These are phyloP conservation scores for Zalaria obscura DNA, from an alignment of 2,329 filamentous ascomycete genomes.

Conservation along the genomic window DNA sequence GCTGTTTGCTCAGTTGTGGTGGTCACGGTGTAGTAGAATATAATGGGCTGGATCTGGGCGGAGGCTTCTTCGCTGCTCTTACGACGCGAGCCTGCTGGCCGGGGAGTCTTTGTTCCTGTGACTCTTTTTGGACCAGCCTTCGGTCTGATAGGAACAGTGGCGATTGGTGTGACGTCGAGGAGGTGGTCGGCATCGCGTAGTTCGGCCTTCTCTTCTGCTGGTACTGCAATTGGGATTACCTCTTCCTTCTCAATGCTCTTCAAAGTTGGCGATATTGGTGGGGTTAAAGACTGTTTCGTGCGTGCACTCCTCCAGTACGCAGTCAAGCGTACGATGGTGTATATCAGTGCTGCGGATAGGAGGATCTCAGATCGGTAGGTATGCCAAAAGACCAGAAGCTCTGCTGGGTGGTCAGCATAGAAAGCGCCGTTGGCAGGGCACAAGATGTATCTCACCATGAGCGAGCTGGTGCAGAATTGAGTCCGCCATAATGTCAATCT, in stretches of 20 bases:
- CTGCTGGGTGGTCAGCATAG: constrained; percentile 6
- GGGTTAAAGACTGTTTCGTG: constrained; percentile 7
- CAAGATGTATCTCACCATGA: not conserved
- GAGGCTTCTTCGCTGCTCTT: constrained; percentile 3
- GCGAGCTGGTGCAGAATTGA: not conserved
- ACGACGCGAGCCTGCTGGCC: not conserved
- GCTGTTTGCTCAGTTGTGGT: constrained; percentile 67
- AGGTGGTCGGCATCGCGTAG: not conserved
- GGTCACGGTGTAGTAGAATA: constrained; percentile 86
- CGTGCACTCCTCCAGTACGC: constrained; percentile 11
- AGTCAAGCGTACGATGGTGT: constrained; percentile 13
- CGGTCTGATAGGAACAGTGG: not conserved
- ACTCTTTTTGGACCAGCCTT: constrained; percentile 15
- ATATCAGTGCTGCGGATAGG: constrained; percentile 14
- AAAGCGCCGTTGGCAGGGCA: too few species aligned
- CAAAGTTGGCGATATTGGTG: not conserved
- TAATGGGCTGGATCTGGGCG: constrained; percentile 46
- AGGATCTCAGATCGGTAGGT: constrained; percentile 14
- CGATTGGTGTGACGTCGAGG: not conserved
- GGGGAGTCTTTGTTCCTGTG: constrained; percentile 11
- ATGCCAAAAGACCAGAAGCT: constrained; percentile 19
- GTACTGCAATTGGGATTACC: not conserved
- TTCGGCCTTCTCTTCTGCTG: not conserved
- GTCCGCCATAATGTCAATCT: too few species aligned
- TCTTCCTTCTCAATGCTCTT: not conserved